Conservation (phyloP, 2,329 filamentous ascomycete genomes). For the Beauveria sp. region DNA sequence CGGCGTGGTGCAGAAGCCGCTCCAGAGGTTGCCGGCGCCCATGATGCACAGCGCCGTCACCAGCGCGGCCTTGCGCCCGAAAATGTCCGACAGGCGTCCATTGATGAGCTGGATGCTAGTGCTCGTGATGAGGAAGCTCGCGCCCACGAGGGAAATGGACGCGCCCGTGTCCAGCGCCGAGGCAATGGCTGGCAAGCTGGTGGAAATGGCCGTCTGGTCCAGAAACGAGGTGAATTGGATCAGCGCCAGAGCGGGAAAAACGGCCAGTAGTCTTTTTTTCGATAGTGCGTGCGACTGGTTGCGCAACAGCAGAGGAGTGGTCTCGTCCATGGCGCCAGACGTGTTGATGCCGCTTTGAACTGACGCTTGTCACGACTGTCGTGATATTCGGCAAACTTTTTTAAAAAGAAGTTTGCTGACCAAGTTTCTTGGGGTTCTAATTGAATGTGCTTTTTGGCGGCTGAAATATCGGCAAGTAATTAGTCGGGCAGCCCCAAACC, state of each 20-base stretch:
- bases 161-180: not conserved
- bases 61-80: not conserved
- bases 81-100: conserved; percentile 1
- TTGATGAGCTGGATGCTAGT: conserved; percentile 6
- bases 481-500: too few relatives aligned
- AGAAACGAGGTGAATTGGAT: conserved; percentile 7
- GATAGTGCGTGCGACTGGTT: conserved; percentile 2
- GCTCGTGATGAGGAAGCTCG: conserved; percentile 4
- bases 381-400: too few relatives aligned
- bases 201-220: conserved; percentile 4
- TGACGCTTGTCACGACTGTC: not conserved
- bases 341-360: not conserved
- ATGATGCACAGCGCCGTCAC: not conserved
- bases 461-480: too few relatives aligned
- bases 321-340: not conserved
- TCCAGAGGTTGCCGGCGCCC: conserved; percentile 6
- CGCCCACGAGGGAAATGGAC: conserved; percentile 5
- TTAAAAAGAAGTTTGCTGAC: too few relatives aligned
- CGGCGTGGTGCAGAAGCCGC: conserved; percentile 1
- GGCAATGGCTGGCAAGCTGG: conserved; percentile 2
- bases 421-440: too few relatives aligned
- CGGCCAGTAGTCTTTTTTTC: not conserved
- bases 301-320: not conserved
- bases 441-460: too few relatives aligned
- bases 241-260: not conserved